Evolutionary conservation across 352 stramenopile genomes (phyloP).

Genomic region (Pythium insidiosum): DNA sequence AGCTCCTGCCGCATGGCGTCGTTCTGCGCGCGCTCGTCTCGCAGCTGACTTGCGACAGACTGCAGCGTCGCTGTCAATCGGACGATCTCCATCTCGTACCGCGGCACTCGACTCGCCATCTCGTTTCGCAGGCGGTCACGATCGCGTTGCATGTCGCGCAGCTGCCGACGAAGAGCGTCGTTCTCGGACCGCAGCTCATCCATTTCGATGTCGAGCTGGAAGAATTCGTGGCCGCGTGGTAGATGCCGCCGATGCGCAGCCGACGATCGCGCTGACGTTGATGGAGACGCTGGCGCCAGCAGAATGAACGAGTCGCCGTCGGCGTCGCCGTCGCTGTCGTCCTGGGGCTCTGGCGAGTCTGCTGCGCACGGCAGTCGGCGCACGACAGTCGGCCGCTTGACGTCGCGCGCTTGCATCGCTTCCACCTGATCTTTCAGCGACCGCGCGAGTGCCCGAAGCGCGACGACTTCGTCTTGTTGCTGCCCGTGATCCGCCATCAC

Average conservation of each 20-base stretch:
- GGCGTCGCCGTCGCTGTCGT: too few relatives aligned
- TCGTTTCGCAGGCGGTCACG: conserved; percentile 6
- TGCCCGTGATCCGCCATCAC: conserved; percentile 34
- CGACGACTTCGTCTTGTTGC: conserved; percentile 55
- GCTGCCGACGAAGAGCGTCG: conserved; percentile 11
- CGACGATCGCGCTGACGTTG: too few relatives aligned
- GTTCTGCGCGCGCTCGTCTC: conserved; percentile 14
- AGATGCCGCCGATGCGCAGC: too few relatives aligned
- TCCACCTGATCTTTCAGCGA: conserved; percentile 53
- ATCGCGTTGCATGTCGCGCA: conserved; percentile 9
- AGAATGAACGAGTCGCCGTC: too few relatives aligned
- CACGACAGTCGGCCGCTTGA: too few relatives aligned
- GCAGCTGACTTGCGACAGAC: conserved; percentile 12
- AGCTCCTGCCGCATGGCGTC: conserved; percentile 11
- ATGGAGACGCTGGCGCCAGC: too few relatives aligned
- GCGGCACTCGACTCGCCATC: conserved; percentile 9
- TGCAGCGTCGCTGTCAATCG: conserved; percentile 10
- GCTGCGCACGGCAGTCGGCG: too few relatives aligned
- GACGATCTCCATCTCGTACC: conserved; percentile 9
- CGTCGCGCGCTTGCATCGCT: conserved; percentile 25
- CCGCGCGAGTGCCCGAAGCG: conserved; percentile 36
- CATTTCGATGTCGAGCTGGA: conserved; percentile 36
- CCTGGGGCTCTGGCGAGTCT: too few relatives aligned
- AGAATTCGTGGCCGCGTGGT: conserved; percentile 49
- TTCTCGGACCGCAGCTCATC: conserved; percentile 40